Evolutionary conservation across 192 early-diverging fungal species (phyloP), one percentile per base, ranked within the genome.

Genomic region (Coemansia sp.): DNA sequence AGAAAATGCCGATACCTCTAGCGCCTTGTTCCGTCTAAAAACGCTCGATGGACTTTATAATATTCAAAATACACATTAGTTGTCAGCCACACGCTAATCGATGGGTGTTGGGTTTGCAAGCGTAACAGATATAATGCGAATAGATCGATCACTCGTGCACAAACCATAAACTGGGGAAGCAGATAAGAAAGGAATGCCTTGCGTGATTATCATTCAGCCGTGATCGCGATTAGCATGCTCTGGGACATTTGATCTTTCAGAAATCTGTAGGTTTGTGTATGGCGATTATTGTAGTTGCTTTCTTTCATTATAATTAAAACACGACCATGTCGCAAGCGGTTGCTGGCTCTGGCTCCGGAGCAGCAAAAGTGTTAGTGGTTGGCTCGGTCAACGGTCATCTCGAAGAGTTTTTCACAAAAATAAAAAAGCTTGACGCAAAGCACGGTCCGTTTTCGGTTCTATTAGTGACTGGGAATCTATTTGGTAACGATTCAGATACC

Each of bases 361-460:
- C 56, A 9, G 73, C 73, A 57, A 77, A 78, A 51, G 67, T 77
- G 38, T 81, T 94, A 11, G 91, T 89, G 4, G 86, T 87, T 9
- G 93, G 93, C 10, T 87, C 92, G 13, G 86, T 90, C 6, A 89
- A 92, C 64, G 91, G 93, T 45, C 77, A 86, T 48, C 85, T 94
- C 37, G 61, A 71, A 19, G 85, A 85, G 20, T 85, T 90, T 25
- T 91, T 95, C 50, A 61, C 80, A 16, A 95, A 94, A 70, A 83
- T 92, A 65, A 85, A 81, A n/a, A 84, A 87, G 8, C 88, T 95
- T 63, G 85, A 95, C 68, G 62, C 74, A 7, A 95, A 95, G 72
- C 86, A 92, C 65, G 94, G 94, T 0, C 95, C 95, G 7, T 97
- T 97, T 69, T 91, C 93, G 39, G 67, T 94, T 25, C 73, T 94